Evolutionary conservation across 164 flowering plant species (phyloP), one percentile per base, ranked within the genome.

Genomic region (Houttuynia cordata): DNA sequence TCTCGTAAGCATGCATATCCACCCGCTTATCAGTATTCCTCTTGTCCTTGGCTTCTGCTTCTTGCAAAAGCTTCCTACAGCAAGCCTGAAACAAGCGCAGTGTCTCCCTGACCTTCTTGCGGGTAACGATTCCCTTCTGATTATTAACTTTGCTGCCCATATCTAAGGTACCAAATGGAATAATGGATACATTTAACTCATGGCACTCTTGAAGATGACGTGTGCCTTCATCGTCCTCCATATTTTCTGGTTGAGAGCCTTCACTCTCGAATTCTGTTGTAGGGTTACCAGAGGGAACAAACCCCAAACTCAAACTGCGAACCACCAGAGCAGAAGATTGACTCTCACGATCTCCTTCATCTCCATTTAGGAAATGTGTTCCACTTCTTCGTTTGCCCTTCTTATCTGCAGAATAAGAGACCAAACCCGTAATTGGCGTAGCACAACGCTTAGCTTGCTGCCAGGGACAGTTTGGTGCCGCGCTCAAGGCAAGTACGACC

Each of bases 91-190:
- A 93, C 22, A 83, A 51, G 34, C 88, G 83, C 45, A 90, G 69
- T 47, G 86, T 78, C 59, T 88, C 92, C 64, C 82, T 75, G 23
- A 90, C 97, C 65, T 75, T 78, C 53, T 54, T 70, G 24, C 94
- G 78, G 25, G 76, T 66, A 24, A 50, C 71, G 50, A 8, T 23
- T 18, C 37, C 65, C 18, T 67, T 72, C 19, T 21, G 25, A 15
- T 68, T 61, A 53, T 55, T 58, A 62, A 55, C 70, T 51, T 56
- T 60, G 53, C 34, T 57, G n/a, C 62, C 59, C 25, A 66, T 62
- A 57, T 57, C 53, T 19, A 59, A 59, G n/a, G 13, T 8, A 62
- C 58, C 63, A 49, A 72, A 64, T 58, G 85, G 86, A 59, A 79
- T 79, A 40, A 79, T 61, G 45, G 10, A 69, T 53, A 0, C 24